Base-by-base conservation (phyloP, 2,329 filamentous ascomycete genomes). In the Colletotrichum phormii region DNA sequence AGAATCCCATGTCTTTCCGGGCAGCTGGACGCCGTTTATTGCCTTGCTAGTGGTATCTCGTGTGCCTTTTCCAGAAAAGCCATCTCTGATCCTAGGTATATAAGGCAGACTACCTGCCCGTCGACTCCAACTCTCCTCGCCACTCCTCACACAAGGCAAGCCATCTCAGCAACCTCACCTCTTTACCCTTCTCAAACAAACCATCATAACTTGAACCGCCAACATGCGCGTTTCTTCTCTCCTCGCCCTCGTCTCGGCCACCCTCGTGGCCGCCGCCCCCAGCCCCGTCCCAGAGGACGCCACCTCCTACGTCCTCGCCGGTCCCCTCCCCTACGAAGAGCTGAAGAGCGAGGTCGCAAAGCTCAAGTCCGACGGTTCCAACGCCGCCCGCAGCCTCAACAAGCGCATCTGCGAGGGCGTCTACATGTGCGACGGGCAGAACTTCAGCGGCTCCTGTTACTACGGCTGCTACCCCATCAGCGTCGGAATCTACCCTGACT, bases 351-450 rank as follows among this genome's bases (percentile, higher is more conserved):
- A 37, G 53, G 31, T 58, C 33, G 33, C 63, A 4, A 57, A 65
- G n/a, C 63, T 65, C 63, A 65, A 58, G 63, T 42, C 51, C 2
- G 53, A 57, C 1, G 2, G 26, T 8, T 58, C 53, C 53, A 65
- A 65, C 24, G 53, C 29, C 24, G n/a, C 63, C 22, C 51, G 63
- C 31, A 46, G 63, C 24, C 54, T 65, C 22, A 33, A 35, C 12
- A 65, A 65, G 53, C 63, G 63, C 6, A 65, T 65, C 54, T 65
- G 63, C 12, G 51, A 46, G 18, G 63, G 63, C 4, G 63, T 65
- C 22, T 65, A 65, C 63, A 57, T 65, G 63, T 65, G 63, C 7
- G 63, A 65, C 18, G 51, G 33, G 9, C 22, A 42, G 22, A 58
- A 65, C 53, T 65, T 65, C 24, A 42, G 51, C 18, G 63, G 63